Evolutionary conservation across 306 rosid genomes (phyloP).

Genomic region (Geum urbanum): DNA sequence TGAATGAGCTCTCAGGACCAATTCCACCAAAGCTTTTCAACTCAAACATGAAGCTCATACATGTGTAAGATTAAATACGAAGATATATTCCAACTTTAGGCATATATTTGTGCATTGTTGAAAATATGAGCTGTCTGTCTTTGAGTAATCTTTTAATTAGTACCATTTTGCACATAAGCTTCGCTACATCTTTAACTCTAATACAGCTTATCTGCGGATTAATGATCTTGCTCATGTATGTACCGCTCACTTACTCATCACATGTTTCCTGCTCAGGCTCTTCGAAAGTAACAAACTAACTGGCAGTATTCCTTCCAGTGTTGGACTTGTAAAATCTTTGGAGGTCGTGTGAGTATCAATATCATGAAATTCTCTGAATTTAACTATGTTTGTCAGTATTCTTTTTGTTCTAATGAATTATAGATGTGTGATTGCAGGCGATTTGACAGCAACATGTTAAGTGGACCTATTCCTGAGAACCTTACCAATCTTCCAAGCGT

Average conservation of each 20-base stretch:
- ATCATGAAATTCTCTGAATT: not conserved
- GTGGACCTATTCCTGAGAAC: constrained; percentile 42
- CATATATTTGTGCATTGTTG: not conserved
- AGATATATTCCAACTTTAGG: not conserved
- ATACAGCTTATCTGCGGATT: not conserved
- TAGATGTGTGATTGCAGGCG: constrained; percentile 38
- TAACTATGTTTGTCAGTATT: not conserved
- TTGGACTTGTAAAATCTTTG: constrained; percentile 45
- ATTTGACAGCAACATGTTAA: constrained; percentile 40
- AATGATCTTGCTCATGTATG: not conserved
- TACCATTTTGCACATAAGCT: not conserved
- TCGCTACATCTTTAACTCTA: not conserved
- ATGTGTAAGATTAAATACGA: constrained; percentile 46
- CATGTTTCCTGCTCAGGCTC: not conserved
- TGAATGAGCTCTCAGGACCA: constrained; percentile 44
- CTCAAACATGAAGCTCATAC: constrained; percentile 47
- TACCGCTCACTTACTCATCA: not conserved
- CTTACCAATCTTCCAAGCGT: constrained; percentile 41
- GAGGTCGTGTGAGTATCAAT: constrained; percentile 60
- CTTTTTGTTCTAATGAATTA: not conserved
- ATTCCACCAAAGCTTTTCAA: constrained; percentile 55
- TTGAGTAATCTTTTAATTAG: not conserved
- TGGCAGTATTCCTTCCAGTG: constrained; percentile 55
- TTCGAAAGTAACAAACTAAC: constrained; percentile 44
- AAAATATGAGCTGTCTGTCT: not conserved